Percentiles rank a stretch among this genome's conserved stretches.
Conservation (phyloP, 2,329 filamentous ascomycete species). For the Epichloe gansuensis region DNA sequence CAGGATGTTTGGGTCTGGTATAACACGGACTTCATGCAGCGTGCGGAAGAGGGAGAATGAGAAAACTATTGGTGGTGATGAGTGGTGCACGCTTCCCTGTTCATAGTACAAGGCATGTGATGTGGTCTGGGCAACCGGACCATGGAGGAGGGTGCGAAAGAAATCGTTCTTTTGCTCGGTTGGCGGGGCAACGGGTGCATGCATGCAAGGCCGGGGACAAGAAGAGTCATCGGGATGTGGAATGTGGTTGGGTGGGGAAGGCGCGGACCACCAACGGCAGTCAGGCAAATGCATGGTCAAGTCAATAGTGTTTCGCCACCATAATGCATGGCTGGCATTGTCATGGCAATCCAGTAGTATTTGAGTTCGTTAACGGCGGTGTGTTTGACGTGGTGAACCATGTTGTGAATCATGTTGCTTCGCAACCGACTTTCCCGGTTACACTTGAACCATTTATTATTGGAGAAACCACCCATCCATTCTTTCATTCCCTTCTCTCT, state of each 20-base stretch:
- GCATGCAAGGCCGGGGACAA: too few relatives aligned
- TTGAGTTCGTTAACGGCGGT: slow-evolving; percentile 1
- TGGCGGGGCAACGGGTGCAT: slow-evolving; percentile 14
- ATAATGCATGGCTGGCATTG: background rate
- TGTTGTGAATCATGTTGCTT: background rate
- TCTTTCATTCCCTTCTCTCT: background rate
- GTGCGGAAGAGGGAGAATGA: background rate
- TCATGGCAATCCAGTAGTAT: background rate
- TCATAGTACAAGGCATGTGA: background rate
- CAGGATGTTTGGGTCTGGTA: background rate
- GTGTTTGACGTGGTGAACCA: background rate
- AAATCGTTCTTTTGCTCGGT: slow-evolving; percentile 7
- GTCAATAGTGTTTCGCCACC: background rate
- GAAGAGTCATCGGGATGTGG: background rate
- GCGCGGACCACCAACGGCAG: background rate
- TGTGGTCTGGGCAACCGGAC: background rate
- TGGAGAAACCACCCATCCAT: background rate
- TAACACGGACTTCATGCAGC: background rate
- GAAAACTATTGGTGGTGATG: background rate
- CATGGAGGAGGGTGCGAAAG: slow-evolving; percentile 11
- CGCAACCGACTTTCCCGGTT: background rate
- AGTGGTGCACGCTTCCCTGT: background rate
- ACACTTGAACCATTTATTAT: too few relatives aligned
- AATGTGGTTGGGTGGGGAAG: slow-evolving; percentile 4
- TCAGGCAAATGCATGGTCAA: too few relatives aligned